A percentile compares a stretch with the other conserved stretches of the same genome.
phyloP scores from a whole-genome alignment of 768 basidiomycete species.

The Kwoniella heveanensis region DNA sequence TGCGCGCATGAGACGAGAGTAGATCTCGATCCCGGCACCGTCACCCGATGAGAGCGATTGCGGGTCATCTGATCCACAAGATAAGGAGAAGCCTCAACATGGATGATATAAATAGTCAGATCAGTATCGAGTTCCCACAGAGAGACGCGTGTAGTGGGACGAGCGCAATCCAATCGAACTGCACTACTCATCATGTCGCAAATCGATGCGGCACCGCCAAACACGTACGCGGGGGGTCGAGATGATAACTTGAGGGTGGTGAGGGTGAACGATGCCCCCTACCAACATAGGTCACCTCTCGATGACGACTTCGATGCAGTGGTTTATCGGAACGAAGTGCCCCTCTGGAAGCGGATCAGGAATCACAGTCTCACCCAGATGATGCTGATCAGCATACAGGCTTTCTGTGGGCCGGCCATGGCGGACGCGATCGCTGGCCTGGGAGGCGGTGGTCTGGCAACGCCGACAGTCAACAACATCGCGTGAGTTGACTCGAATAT shows the following conservation, averaged over 20 bases:
- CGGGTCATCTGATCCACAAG: too few relatives aligned
- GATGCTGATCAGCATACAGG: constrained; percentile 29
- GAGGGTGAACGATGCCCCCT: not conserved
- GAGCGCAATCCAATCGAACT: not conserved
- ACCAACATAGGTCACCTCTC: not conserved
- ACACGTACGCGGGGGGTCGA: constrained; percentile 29
- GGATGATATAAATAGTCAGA: too few relatives aligned
- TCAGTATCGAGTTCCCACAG: too few relatives aligned
- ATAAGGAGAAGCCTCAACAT: too few relatives aligned
- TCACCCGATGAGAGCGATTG: too few relatives aligned
- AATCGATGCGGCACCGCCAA: constrained; percentile 30
- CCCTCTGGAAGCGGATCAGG: constrained; percentile 25
- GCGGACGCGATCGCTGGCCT: constrained; percentile 20
- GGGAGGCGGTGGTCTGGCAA: constrained; percentile 31
- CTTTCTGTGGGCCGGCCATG: constrained; percentile 19
- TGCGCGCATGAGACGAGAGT: too few relatives aligned
- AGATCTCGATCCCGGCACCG: too few relatives aligned
- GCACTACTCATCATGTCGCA: constrained; percentile 3
- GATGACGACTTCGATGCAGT: constrained; percentile 18
- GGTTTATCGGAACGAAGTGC: constrained; percentile 18
- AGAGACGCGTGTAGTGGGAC: too few relatives aligned
- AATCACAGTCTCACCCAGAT: constrained; percentile 34
- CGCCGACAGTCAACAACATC: constrained; percentile 31
- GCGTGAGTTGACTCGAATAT: constrained; percentile 12
- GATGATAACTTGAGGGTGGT: constrained; percentile 19